A percentile compares a stretch with the other conserved stretches of the same genome.
Conservation (phyloP, 139 green algal genomes). For the Chlamydomonas sp. region DNA sequence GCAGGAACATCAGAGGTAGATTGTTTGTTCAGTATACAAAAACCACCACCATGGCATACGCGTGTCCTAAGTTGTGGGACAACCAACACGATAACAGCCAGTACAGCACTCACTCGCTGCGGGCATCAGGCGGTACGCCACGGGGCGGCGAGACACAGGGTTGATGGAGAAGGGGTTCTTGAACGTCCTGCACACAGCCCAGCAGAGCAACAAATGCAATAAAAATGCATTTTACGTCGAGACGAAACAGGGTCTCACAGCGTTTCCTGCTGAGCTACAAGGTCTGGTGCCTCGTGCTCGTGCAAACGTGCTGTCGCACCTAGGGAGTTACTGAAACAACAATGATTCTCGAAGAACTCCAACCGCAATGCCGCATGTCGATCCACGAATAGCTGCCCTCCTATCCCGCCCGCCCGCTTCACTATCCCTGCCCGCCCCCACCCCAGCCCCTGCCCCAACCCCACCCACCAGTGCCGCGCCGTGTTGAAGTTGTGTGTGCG, state of each 20-base stretch:
- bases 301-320: too few relatives aligned
- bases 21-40: background rate
- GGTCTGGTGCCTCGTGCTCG: too few relatives aligned
- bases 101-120: constrained; percentile 18
- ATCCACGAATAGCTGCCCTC: too few relatives aligned
- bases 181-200: constrained; percentile 60
- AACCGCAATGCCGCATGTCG: too few relatives aligned
- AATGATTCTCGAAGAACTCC: too few relatives aligned
- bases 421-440: too few relatives aligned
- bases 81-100: background rate
- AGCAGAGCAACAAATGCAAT: background rate
- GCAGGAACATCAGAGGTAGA: too few relatives aligned
- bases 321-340: too few relatives aligned
- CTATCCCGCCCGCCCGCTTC: too few relatives aligned
- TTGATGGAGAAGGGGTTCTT: constrained; percentile 69
- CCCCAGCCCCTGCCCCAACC: background rate
- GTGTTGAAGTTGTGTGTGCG: constrained; percentile 49
- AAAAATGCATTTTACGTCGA: background rate
- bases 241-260: background rate
- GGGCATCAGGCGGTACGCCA: constrained; percentile 83
- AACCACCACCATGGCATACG: background rate
- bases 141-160: constrained; percentile 64
- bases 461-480: constrained; percentile 67
- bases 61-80: background rate
- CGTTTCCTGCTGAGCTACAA: background rate